phyloP scores from a whole-genome alignment of 2,329 filamentous ascomycete genomes.

The Cordyceps militaris region DNA sequence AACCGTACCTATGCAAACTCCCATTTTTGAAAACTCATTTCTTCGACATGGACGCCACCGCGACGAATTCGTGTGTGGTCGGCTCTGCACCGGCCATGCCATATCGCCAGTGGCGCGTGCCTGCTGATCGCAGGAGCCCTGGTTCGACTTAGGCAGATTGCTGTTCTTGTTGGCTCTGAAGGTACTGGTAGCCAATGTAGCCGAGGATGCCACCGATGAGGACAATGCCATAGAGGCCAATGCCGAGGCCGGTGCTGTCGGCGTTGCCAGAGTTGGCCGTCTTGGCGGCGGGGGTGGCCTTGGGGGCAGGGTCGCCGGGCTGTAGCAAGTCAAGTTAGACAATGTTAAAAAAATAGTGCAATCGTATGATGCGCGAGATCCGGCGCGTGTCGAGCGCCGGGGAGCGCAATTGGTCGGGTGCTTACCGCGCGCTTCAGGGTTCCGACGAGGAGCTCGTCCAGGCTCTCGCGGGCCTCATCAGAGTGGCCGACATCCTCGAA shows the following conservation, averaged over 20 bases:
- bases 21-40: neutral
- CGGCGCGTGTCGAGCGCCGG: neutral
- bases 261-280: slow-evolving; percentile 43
- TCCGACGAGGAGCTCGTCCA: slow-evolving; percentile 69
- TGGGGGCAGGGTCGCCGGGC: slow-evolving; percentile 74
- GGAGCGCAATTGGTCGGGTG: slow-evolving; percentile 11
- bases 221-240: slow-evolving; percentile 75
- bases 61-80: neutral
- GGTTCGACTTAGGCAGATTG: slow-evolving; percentile 14
- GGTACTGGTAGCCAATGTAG: slow-evolving; percentile 79
- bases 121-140: neutral
- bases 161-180: slow-evolving; percentile 53
- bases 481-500: slow-evolving; percentile 99
- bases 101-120: neutral
- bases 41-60: neutral
- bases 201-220: slow-evolving; percentile 69
- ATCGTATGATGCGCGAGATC: neutral
- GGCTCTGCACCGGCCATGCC: neutral
- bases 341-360: neutral
- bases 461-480: slow-evolving; percentile 93
- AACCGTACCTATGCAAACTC: slow-evolving; percentile 9
- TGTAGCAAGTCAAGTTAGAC: slow-evolving; percentile 26
- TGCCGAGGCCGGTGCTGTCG: slow-evolving; percentile 54
- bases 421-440: slow-evolving; percentile 73
- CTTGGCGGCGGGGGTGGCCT: slow-evolving; percentile 43